Base-by-base conservation (phyloP, 140 eudicot species). In the Bidens hawaiensis region DNA sequence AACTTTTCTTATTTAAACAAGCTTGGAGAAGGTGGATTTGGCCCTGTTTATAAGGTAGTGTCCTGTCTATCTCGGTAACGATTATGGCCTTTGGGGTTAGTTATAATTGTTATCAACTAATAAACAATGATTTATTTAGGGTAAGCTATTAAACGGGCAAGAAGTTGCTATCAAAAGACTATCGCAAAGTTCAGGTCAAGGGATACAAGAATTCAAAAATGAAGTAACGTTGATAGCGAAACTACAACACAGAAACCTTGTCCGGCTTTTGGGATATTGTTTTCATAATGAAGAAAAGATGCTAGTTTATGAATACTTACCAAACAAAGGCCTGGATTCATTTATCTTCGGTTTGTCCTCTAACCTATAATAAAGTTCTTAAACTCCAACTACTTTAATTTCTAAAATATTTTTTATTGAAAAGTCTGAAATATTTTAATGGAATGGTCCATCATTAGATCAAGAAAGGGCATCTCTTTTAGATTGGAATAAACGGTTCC, bases 401-500 rank as follows among this genome's bases (percentile, higher is more conserved):
- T 27, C 18, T 25, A 52, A n/a, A n/a, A n/a, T n/a, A 13, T 12
- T 4, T 0, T 25, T 0, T 2, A n/a, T n/a, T n/a, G n/a, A n/a
- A 28, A 27, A 26, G 14, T 28, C 7, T 55, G 25, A 55, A 8
- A 55, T 55, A 15, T 16, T n/a, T 55, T 6, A 5, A 28, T 55
- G n/a, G 15, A 28, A 26, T 26, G 22, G 14, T 55, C 41, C n/a
- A n/a, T n/a, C 46, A 60, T 14, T 56, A 75, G 75, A 75, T 61
- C 63, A 58, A 66, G 70, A 68, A 14, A 71, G 71, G n/a, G 61
- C 30, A 2, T 38, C 68, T 18, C 33, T 54, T 11, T 13, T 80
- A 2, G 77, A 68, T 63, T 85, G 94, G 94, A 51, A 49, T n/a
- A 73, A 54, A 27, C 83, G 88, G 0, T 73, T 75, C 28, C 51